Conservation (phyloP, 176 grass and related monocot species). For the Ensete glaucum region DNA sequence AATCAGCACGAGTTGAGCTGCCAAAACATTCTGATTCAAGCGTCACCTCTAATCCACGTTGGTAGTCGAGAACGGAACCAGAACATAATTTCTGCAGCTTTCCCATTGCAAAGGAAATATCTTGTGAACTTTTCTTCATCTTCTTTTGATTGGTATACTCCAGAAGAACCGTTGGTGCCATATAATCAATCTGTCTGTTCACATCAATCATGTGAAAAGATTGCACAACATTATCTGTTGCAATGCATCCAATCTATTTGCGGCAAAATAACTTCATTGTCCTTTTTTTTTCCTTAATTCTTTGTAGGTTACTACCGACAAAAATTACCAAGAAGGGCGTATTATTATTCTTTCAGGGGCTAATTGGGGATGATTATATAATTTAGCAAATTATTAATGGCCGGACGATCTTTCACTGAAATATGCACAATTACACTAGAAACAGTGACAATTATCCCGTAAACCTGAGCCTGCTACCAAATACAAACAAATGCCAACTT, state of each 20-base stretch:
- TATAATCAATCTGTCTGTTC: conserved; percentile 26
- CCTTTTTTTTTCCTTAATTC: no score
- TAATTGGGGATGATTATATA: not conserved
- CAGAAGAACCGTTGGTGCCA: conserved; percentile 54
- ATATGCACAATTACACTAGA: not conserved
- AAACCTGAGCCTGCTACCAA: not conserved
- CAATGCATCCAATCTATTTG: not conserved
- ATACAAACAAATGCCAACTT: no score
- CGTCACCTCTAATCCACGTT: conserved; percentile 24
- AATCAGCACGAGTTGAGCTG: conserved; percentile 51
- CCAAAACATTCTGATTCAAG: conserved; percentile 49
- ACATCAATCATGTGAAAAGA: not conserved
- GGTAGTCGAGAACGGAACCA: not conserved
- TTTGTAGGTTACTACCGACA: not conserved
- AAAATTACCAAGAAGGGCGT: not conserved
- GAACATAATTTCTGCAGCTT: conserved; percentile 7
- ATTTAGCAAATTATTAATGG: not conserved
- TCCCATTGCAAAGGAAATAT: conserved; percentile 28
- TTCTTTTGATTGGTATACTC: conserved; percentile 51
- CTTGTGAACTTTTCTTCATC: conserved; percentile 33
- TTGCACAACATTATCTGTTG: not conserved
- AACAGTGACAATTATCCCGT: not conserved
- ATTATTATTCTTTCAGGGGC: not conserved
- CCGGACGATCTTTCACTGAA: not conserved
- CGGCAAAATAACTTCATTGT: not conserved